Conservation (phyloP, 2,329 filamentous ascomycete species). For the Sporothrix curviconia region DNA sequence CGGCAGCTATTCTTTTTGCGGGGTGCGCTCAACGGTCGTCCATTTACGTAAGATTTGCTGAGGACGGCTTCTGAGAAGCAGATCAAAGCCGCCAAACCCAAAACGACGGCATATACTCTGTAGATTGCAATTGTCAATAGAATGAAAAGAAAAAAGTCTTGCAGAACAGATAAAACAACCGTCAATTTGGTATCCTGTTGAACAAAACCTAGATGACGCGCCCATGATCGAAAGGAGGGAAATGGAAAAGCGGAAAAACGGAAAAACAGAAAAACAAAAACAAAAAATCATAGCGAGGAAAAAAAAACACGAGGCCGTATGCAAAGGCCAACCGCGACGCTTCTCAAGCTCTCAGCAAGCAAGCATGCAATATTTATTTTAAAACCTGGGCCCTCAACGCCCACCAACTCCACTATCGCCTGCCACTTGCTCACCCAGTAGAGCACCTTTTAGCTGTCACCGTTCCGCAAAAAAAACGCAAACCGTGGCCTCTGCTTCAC, state of each 20-base stretch:
- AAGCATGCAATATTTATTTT: too few relatives aligned
- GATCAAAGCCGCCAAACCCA: too few relatives aligned
- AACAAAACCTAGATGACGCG: slow-evolving; percentile 11
- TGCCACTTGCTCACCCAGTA: too few relatives aligned
- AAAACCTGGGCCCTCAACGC: neutral
- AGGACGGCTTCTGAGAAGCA: too few relatives aligned
- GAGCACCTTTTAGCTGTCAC: too few relatives aligned
- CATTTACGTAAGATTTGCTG: slow-evolving; percentile 1
- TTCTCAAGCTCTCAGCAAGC: neutral
- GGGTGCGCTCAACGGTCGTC: neutral
- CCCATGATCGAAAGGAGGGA: neutral
- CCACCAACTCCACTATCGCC: too few relatives aligned
- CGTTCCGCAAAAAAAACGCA: too few relatives aligned
- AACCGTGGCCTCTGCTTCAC: too few relatives aligned
- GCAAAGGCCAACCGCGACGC: neutral
- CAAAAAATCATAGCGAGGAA: neutral
- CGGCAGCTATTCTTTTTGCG: too few relatives aligned
- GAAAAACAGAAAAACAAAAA: neutral
- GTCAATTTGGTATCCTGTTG: slow-evolving; percentile 14
- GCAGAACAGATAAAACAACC: neutral
- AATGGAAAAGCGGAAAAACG: neutral
- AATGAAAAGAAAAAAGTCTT: neutral
- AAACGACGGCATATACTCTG: too few relatives aligned
- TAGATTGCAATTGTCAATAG: too few relatives aligned
- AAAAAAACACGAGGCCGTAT: neutral